Evolutionary conservation across 768 basidiomycete species (phyloP).

Genomic region (Auriculariales sp.): DNA sequence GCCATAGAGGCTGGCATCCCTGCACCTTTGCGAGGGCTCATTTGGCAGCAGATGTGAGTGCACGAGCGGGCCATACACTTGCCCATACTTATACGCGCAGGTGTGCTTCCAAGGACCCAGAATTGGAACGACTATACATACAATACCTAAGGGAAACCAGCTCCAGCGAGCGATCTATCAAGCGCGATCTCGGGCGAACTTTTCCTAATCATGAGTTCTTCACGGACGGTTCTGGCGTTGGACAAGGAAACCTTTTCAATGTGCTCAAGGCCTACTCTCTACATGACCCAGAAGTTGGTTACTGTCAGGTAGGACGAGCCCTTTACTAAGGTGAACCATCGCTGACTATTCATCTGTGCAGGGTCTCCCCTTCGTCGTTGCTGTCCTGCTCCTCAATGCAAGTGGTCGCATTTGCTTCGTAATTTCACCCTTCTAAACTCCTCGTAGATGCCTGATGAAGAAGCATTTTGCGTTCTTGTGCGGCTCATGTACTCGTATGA

Average conservation of each 20-base stretch:
- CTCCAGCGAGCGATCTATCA: constrained; percentile 87
- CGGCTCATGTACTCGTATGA: constrained; percentile 95
- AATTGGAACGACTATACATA: constrained; percentile 73
- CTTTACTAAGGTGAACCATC: too few species aligned
- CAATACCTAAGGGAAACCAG: constrained; percentile 70
- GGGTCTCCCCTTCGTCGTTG: constrained; percentile 91
- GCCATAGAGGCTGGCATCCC: constrained; percentile 93
- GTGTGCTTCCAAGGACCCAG: constrained; percentile 86
- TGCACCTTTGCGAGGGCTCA: constrained; percentile 74
- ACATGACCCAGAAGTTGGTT: constrained; percentile 90
- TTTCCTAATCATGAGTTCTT: constrained; percentile 97
- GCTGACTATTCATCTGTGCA: too few species aligned
- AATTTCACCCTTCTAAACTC: background rate
- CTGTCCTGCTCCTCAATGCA: constrained; percentile 84
- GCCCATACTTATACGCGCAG: constrained; percentile 22
- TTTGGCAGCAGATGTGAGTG: constrained; percentile 87
- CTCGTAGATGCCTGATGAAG: constrained; percentile 96
- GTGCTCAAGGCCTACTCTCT: constrained; percentile 95
- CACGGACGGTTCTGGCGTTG: constrained; percentile 84
- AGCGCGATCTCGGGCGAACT: constrained; percentile 83
- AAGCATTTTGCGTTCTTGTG: constrained; percentile 91
- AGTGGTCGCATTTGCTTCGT: constrained; percentile 10
- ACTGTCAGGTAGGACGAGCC: constrained; percentile 63
- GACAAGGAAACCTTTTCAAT: constrained; percentile 95
- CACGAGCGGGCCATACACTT: background rate